Evolutionary conservation across 1,284 basidiomycete species (phyloP), one percentile per base, ranked within the genome.

Genomic region (Rhodotorula mucilaginosa): DNA sequence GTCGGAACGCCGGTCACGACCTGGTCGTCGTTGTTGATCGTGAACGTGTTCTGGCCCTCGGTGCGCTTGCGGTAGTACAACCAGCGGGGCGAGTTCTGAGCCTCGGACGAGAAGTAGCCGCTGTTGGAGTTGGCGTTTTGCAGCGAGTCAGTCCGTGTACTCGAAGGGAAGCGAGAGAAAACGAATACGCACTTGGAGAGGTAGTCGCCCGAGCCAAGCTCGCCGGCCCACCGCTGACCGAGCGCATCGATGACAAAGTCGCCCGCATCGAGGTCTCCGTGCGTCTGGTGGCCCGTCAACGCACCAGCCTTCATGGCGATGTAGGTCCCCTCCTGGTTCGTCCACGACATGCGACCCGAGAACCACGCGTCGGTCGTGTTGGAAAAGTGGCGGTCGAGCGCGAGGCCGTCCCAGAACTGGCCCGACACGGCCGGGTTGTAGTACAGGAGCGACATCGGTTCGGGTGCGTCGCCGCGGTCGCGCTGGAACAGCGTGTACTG

Each of bases 361-460:
- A 85, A 90, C 96, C 96, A 99, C 77, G 90, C 89, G 77, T 89
- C 88, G 56, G 86, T 81, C 29, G 78, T 78, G 76, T 88, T 86
- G 78, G 87, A 84, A 82, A 94, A 98, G 84, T 89, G 88, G 74
- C 86, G 84, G 83, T 99, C 96, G 61, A 98, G 86, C 2, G 90
- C 81, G 59, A 90, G 82, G 61, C 88, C 89, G 79, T 94, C 88
- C 94, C 93, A 98, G 86, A 90, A 99, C 61, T 92, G 92, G 69
- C 96, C 96, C 26, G 84, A 82, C 62, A 89, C 86, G 7, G 87
- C 84, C 18, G 93, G 88, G 80, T 97, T 86, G 82, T 98, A 99
- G 93, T 93, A 99, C 85, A 99, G 96, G 92, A 99, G 95, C 79
- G 88, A 88, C 87, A 89, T 72, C 0, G 96, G 96, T 75, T 99